Evolutionary conservation across 169 alveolate genomes (phyloP).

Genomic region (Eimeria sp.): DNA sequence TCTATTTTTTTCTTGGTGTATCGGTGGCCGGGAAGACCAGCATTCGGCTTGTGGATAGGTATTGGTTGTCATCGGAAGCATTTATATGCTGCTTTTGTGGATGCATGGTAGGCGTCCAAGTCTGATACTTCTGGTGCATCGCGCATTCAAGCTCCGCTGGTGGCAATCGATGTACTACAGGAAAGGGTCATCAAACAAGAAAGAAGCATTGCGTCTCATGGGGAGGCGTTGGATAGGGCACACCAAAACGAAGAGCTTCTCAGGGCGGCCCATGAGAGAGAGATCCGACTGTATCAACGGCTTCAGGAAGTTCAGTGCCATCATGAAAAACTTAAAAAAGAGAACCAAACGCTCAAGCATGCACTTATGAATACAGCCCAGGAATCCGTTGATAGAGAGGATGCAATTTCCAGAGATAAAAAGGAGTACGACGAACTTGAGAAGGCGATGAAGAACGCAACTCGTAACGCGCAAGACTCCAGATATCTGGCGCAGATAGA

Average conservation of each 20-base stretch:
- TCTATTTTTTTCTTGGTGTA: not conserved
- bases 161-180: not conserved
- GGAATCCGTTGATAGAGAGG: conserved; percentile 47
- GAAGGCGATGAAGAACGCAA: conserved; percentile 3
- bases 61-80: not conserved
- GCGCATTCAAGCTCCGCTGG: not conserved
- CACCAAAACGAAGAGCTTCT: not conserved
- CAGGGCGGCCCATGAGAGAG: conserved; percentile 22
- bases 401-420: not conserved
- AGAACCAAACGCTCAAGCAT: conserved; percentile 29
- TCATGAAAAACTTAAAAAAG: conserved; percentile 15
- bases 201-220: not conserved
- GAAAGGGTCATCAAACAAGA: not conserved
- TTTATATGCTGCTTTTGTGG: not conserved
- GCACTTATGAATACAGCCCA: conserved; percentile 54
- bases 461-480: conserved; percentile 28
- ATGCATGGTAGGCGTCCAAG: conserved; percentile 7
- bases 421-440: conserved; percentile 7
- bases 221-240: not conserved
- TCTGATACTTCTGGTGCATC: not conserved
- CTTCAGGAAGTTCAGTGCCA: conserved; percentile 25
- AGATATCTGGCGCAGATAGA: conserved; percentile 47
- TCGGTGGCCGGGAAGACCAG: not conserved
- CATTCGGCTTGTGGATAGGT: not conserved
- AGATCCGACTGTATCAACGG: conserved; percentile 31